Conservation (phyloP, 108 stramenopile species). For the Asterionellopsis glacialis region DNA sequence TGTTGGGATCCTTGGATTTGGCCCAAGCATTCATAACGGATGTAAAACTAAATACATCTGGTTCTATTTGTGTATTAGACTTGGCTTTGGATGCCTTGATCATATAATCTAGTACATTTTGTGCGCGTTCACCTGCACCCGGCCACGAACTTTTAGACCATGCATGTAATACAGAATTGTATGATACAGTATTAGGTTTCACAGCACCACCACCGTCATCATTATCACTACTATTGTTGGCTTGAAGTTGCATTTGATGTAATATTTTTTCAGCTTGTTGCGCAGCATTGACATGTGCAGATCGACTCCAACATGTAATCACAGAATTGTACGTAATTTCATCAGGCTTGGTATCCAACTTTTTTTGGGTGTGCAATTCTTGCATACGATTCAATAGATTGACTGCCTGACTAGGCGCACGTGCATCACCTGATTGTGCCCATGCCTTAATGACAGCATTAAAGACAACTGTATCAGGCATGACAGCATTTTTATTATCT, state of each 20-base stretch:
- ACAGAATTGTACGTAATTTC: constrained; percentile 64
- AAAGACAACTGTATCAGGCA: constrained; percentile 53
- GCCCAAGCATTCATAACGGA: constrained; percentile 57
- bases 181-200: constrained; percentile 46
- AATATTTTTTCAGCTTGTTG: constrained; percentile 51
- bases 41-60: constrained; percentile 58
- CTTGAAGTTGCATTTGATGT: constrained; percentile 32
- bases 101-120: constrained; percentile 51
- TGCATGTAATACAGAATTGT: constrained; percentile 58
- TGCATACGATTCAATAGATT: constrained; percentile 49
- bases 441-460: constrained; percentile 44
- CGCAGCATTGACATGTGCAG: constrained; percentile 44
- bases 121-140: constrained; percentile 36
- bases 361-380: constrained; percentile 16
- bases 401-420: constrained; percentile 44
- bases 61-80: constrained; percentile 26
- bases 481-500: not conserved
- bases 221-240: constrained; percentile 12
- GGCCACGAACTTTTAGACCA: constrained; percentile 40
- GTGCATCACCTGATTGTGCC: constrained; percentile 38
- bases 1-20: constrained; percentile 51
- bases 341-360: constrained; percentile 48
- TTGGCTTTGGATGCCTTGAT: constrained; percentile 14
- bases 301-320: constrained; percentile 54
- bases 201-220: not conserved